Conservation (phyloP, 2,329 filamentous ascomycete genomes). For the Aureobasidium sp. region DNA sequence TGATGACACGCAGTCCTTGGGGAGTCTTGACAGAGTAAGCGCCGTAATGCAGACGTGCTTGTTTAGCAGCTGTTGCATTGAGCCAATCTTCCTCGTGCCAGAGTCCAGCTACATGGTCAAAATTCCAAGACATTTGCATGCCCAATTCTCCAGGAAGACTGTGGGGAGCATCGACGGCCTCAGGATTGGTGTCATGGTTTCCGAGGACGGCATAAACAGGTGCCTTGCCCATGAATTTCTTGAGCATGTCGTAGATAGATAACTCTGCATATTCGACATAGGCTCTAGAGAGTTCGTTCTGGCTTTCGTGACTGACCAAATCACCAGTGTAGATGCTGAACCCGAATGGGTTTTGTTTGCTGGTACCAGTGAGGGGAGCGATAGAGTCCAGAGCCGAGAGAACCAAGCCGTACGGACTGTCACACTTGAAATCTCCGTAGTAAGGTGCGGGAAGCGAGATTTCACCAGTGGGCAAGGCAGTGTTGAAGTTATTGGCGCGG, state of each 20-base stretch:
- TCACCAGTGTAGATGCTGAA: slow-evolving; percentile 51
- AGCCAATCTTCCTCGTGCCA: slow-evolving; percentile 52
- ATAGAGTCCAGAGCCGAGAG: slow-evolving; percentile 48
- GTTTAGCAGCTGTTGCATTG: slow-evolving; percentile 32
- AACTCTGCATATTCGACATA: slow-evolving; percentile 48
- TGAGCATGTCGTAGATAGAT: slow-evolving; percentile 46
- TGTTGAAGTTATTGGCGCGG: slow-evolving; percentile 34
- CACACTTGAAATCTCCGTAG: slow-evolving; percentile 48
- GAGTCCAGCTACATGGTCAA: slow-evolving; percentile 43
- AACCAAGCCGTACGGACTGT: slow-evolving; percentile 50
- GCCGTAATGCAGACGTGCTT: slow-evolving; percentile 46
- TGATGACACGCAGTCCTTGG: slow-evolving; percentile 43
- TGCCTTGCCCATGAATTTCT: slow-evolving; percentile 42
- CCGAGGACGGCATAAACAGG: slow-evolving; percentile 49
- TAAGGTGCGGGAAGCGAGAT: slow-evolving; percentile 41
- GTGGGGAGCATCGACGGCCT: slow-evolving; percentile 45
- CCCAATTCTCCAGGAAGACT: slow-evolving; percentile 44
- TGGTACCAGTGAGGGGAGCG: slow-evolving; percentile 47
- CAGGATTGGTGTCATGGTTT: slow-evolving; percentile 49
- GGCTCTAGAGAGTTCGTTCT: slow-evolving; percentile 40
- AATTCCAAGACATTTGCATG: slow-evolving; percentile 50
- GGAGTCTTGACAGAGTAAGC: slow-evolving; percentile 48
- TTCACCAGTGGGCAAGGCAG: slow-evolving; percentile 24
- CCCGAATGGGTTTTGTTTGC: slow-evolving; percentile 35
- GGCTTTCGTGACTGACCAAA: slow-evolving; percentile 46